Percentiles rank a stretch among this genome's conserved stretches.
Conservation (phyloP, 108 stramenopile genomes). For the Cyclotella cryptica region DNA sequence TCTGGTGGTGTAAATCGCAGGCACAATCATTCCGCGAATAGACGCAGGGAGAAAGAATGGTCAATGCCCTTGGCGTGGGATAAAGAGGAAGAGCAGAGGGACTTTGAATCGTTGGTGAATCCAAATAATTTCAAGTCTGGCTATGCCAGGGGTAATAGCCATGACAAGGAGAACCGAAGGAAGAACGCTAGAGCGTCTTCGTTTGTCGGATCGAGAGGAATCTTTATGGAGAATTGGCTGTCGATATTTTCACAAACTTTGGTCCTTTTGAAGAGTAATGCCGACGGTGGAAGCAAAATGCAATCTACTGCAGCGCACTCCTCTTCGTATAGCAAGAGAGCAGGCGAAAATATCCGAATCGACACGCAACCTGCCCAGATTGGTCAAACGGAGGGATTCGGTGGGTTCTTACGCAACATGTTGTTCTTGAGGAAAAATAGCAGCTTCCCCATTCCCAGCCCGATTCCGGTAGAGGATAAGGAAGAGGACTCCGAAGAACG, state of each 20-base stretch:
- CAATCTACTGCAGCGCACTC: not conserved
- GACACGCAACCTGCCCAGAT: slow-evolving; percentile 20
- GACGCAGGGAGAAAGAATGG: no score
- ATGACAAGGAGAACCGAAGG: not conserved
- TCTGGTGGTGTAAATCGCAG: not conserved
- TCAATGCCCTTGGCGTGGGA: slow-evolving; percentile 17
- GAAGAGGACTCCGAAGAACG: slow-evolving; percentile 7
- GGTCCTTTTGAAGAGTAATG: slow-evolving; percentile 20
- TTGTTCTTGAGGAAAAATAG: slow-evolving; percentile 35
- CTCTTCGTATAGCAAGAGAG: not conserved
- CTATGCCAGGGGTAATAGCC: not conserved
- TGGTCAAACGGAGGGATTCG: slow-evolving; percentile 14
- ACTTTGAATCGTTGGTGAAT: slow-evolving; percentile 45
- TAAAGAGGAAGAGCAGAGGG: slow-evolving; percentile 38
- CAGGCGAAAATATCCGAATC: not conserved
- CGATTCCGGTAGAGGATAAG: not conserved
- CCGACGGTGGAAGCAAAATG: slow-evolving; percentile 1
- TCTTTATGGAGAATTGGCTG: slow-evolving; percentile 62
- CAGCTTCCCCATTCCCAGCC: slow-evolving; percentile 14
- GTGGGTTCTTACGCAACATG: slow-evolving; percentile 18
- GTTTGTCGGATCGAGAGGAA: slow-evolving; percentile 37
- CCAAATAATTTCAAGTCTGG: not conserved
- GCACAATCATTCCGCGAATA: no score
- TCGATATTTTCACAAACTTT: slow-evolving; percentile 47
- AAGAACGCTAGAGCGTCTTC: not conserved